Percentiles rank a stretch among this genome's conserved stretches.
These are phyloP conservation scores for Saccharum hybrid DNA, from an alignment of 202 grass and related monocot species.

Conservation along the genomic window DNA sequence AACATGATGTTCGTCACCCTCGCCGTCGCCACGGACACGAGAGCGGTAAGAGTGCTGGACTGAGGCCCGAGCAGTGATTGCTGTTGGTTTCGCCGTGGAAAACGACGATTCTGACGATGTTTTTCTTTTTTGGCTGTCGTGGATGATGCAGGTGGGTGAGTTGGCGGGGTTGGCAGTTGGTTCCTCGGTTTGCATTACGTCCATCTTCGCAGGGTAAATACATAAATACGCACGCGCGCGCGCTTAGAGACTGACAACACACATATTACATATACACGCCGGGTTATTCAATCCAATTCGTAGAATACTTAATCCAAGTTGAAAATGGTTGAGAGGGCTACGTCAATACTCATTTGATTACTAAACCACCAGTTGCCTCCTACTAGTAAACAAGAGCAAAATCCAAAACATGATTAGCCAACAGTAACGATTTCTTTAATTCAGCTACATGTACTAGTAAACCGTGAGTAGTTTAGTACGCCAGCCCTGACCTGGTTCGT, in stretches of 20 bases:
- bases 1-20: slow-evolving; percentile 99
- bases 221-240: not conserved
- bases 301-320: slow-evolving; percentile 1
- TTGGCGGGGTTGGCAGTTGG: slow-evolving; percentile 96
- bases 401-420: slow-evolving; percentile 26
- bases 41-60: slow-evolving; percentile 54
- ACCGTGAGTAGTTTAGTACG: not conserved
- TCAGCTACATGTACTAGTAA: no score
- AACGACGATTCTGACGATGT: slow-evolving; percentile 6
- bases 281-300: slow-evolving; percentile 1
- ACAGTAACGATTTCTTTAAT: slow-evolving; percentile 10
- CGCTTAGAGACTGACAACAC: slow-evolving; percentile 30
- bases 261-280: not conserved
- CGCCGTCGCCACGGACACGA: slow-evolving; percentile 89
- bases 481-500: slow-evolving; percentile 16
- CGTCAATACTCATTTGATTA: not conserved
- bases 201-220: slow-evolving; percentile 95
- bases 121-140: not conserved
- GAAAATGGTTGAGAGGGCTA: not conserved
- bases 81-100: not conserved
- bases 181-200: slow-evolving; percentile 96
- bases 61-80: no score
- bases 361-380: slow-evolving; percentile 25
- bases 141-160: slow-evolving; percentile 75
- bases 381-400: slow-evolving; percentile 13